Evolutionary conservation across 1,139 yeast species (phyloP).

Genomic region (Kodamaea fungicola): DNA sequence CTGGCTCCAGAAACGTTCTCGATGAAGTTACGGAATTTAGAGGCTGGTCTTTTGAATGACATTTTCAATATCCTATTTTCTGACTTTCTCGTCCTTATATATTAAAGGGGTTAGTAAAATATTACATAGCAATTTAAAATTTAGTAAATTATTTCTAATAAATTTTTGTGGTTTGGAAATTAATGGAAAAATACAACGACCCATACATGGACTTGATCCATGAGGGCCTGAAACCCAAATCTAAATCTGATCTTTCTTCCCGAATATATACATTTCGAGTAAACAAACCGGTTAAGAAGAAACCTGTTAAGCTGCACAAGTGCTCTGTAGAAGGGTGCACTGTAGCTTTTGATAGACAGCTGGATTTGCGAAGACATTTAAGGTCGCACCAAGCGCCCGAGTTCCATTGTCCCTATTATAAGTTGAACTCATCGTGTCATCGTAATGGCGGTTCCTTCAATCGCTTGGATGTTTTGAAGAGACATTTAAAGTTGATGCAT

Average conservation of each 20-base stretch:
- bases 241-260: too few relatives aligned
- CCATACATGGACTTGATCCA: too few relatives aligned
- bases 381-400: slow-evolving; percentile 63
- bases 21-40: slow-evolving; percentile 54
- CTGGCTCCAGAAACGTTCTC: slow-evolving; percentile 51
- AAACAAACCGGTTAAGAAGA: too few relatives aligned
- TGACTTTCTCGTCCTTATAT: too few relatives aligned
- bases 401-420: slow-evolving; percentile 72
- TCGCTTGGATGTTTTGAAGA: slow-evolving; percentile 64
- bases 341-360: slow-evolving; percentile 66
- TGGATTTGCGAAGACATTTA: slow-evolving; percentile 63
- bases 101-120: too few relatives aligned
- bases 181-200: too few relatives aligned
- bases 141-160: too few relatives aligned
- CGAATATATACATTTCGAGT: too few relatives aligned
- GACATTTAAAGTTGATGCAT: slow-evolving; percentile 67
- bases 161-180: too few relatives aligned
- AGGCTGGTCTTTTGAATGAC: slow-evolving; percentile 46
- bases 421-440: slow-evolving; percentile 63
- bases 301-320: slow-evolving; percentile 20
- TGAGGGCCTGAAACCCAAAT: too few relatives aligned
- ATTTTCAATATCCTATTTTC: neutral
- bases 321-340: slow-evolving; percentile 55
- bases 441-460: slow-evolving; percentile 70
- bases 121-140: too few relatives aligned